These are phyloP conservation scores for Aspergillus proliferans DNA, from an alignment of 2,329 filamentous ascomycete species.

Conservation along the genomic window DNA sequence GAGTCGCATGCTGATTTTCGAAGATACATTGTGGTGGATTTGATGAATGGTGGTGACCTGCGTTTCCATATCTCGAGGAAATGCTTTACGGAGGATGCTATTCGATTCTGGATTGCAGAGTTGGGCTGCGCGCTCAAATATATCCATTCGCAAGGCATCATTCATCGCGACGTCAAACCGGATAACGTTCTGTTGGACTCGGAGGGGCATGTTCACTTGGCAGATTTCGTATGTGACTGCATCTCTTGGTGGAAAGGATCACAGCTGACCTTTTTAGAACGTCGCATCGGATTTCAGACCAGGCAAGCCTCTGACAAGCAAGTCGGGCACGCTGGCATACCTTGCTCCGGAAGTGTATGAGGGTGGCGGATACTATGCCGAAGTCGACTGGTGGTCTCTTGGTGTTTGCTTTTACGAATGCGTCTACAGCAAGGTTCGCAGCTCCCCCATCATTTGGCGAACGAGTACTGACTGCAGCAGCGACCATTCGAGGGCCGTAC, in stretches of 20 bases:
- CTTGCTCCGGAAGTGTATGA: conserved; percentile 92
- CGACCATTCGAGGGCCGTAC: conserved; percentile 88
- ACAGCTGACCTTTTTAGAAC: conserved; percentile 55
- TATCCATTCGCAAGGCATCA: conserved; percentile 78
- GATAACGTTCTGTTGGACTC: conserved; percentile 85
- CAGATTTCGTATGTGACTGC: conserved; percentile 72
- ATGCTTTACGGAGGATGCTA: conserved; percentile 93
- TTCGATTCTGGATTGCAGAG: conserved; percentile 95
- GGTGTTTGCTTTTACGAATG: conserved; percentile 99
- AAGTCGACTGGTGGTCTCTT: conserved; percentile 97
- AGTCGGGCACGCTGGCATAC: conserved; percentile 93
- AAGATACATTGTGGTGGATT: conserved; percentile 86
- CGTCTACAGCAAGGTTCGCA: conserved; percentile 89
- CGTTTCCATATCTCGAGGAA: conserved; percentile 97
- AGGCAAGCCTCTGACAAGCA: conserved; percentile 79
- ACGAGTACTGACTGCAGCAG: conserved; percentile 44
- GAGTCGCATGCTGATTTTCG: conserved; percentile 16
- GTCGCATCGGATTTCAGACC: conserved; percentile 90
- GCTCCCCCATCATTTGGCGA: background rate
- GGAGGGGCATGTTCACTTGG: conserved; percentile 91
- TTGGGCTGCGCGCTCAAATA: conserved; percentile 86
- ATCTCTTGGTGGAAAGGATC: background rate
- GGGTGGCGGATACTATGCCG: conserved; percentile 78
- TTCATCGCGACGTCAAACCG: conserved; percentile 86
- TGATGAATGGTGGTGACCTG: conserved; percentile 96